These are phyloP conservation scores for Aquanectria penicillioides DNA, from an alignment of 2,329 filamentous ascomycete genomes.

Conservation along the genomic window DNA sequence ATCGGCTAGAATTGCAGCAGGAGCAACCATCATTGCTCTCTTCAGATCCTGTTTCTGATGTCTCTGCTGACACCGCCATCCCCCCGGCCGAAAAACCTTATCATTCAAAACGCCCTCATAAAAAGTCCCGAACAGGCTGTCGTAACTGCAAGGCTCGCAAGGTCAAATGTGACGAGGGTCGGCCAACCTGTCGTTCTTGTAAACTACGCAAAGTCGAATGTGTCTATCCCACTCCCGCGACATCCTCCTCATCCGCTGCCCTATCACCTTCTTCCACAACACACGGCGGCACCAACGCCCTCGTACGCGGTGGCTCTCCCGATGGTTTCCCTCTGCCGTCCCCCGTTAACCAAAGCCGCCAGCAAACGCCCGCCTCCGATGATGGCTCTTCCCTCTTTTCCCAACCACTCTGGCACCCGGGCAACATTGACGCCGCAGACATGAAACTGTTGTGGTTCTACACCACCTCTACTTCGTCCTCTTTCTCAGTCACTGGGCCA, in stretches of 20 bases:
- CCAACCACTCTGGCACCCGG: constrained; percentile 45
- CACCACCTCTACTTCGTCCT: constrained; percentile 55
- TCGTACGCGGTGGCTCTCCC: constrained; percentile 2
- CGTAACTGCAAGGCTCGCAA: constrained; percentile 65
- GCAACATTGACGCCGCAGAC: constrained; percentile 51
- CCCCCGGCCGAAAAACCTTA: constrained; percentile 35
- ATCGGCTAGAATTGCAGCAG: background rate
- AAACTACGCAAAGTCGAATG: constrained; percentile 58
- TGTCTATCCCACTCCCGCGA: constrained; percentile 51
- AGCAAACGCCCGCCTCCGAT: background rate
- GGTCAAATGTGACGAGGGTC: constrained; percentile 64
- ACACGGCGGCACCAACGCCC: background rate
- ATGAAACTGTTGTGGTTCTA: constrained; percentile 68
- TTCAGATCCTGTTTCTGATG: background rate
- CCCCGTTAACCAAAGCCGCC: background rate
- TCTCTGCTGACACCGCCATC: background rate
- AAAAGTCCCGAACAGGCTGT: constrained; percentile 64
- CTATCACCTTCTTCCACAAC: constrained; percentile 1
- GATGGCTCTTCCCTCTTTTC: constrained; percentile 28
- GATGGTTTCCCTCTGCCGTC: background rate
- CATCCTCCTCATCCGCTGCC: constrained; percentile 12
- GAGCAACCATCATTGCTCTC: background rate
- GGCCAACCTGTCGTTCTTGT: constrained; percentile 61
- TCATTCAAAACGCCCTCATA: constrained; percentile 62
- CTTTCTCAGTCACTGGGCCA: constrained; percentile 55